Evolutionary conservation across 2,329 filamentous ascomycete genomes (phyloP), one percentile per base, ranked within the genome.

Genomic region (Daldinia eschscholtzii): DNA sequence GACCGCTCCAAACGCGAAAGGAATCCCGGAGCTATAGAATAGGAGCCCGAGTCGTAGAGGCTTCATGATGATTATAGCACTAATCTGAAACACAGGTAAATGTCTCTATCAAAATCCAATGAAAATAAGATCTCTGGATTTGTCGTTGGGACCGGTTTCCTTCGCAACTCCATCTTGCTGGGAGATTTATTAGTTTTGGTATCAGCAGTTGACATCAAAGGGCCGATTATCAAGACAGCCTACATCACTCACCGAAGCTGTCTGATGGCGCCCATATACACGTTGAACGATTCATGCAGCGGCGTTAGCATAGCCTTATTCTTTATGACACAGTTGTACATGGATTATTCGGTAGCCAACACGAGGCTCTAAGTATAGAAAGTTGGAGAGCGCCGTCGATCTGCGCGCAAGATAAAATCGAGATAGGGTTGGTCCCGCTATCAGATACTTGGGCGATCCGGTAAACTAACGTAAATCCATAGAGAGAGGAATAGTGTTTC

Each of bases 1-100:
- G 48, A 67, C 58, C 2, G 53, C 64, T 2, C 55, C 64, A 1
- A 58, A 39, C 5, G 64, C 55, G 33, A 62, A 59, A 20, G 64
- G 46, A 10, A 62, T 53, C 48, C 37, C 44, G 13, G 59, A 37
- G 33, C 57, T 50, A n/a, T 39, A 28, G 28, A 39, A 26, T 18
- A 62, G 2, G 23, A 62, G 23, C 20, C 30, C 28, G 10, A 48
- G 57, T 30, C 18, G 15, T 37, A 46, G 23, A 28, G 18, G 18
- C 28, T 59, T 46, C 41, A 41, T 59, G 4, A 28, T 57, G 57
- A 39, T 9, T 50, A 41, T 42, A 37, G 12, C 10, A 41, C 20
- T 56, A 20, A 28, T 57, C 1, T 6, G 37, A 12, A 26, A 9
- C 37, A 30, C 30, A 6, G 41, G 18, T 37, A 56, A 35, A 57